phyloP scores from a whole-genome alignment of 495 filamentous ascomycete species.

The Talaromyces adpressus region DNA sequence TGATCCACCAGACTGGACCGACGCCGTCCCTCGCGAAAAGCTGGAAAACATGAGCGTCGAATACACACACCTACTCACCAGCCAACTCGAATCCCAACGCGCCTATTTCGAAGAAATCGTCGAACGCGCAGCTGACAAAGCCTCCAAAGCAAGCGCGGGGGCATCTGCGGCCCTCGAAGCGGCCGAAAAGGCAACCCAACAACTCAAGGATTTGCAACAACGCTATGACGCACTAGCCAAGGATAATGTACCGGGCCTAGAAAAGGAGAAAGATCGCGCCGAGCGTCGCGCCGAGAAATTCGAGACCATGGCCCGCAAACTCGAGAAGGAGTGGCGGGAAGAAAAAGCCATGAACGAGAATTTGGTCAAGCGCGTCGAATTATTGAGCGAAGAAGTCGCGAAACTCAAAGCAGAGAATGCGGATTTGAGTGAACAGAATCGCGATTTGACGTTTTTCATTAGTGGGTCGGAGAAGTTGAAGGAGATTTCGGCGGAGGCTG shows the following conservation, averaged over 20 bases:
- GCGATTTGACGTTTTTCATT: conserved; percentile 89
- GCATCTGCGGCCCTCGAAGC: conserved; percentile 55
- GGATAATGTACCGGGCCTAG: conserved; percentile 57
- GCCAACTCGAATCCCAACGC: conserved; percentile 85
- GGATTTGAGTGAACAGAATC: conserved; percentile 73
- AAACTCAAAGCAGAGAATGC: conserved; percentile 46
- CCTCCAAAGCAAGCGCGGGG: conserved; percentile 58
- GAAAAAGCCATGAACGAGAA: conserved; percentile 79
- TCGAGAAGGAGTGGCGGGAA: conserved; percentile 75
- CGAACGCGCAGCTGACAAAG: conserved; percentile 86
- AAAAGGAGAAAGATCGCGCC: conserved; percentile 63
- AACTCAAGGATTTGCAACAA: conserved; percentile 46
- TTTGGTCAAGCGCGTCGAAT: conserved; percentile 68
- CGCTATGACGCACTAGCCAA: conserved; percentile 48
- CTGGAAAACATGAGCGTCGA: conserved; percentile 87
- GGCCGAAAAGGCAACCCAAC: conserved; percentile 42
- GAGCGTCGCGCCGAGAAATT: conserved; percentile 62
- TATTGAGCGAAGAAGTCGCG: conserved; percentile 51
- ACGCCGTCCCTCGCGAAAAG: conserved; percentile 83
- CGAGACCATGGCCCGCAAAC: conserved; percentile 62
- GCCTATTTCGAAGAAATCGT: conserved; percentile 93
- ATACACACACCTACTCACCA: conserved; percentile 88
- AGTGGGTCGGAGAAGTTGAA: conserved; percentile 74
- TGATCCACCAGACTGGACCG: conserved; percentile 42
- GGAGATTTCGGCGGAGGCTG: conserved; percentile 47